These are phyloP conservation scores for Colletotrichum shisoi DNA, from an alignment of 2,329 filamentous ascomycete species.

Conservation along the genomic window DNA sequence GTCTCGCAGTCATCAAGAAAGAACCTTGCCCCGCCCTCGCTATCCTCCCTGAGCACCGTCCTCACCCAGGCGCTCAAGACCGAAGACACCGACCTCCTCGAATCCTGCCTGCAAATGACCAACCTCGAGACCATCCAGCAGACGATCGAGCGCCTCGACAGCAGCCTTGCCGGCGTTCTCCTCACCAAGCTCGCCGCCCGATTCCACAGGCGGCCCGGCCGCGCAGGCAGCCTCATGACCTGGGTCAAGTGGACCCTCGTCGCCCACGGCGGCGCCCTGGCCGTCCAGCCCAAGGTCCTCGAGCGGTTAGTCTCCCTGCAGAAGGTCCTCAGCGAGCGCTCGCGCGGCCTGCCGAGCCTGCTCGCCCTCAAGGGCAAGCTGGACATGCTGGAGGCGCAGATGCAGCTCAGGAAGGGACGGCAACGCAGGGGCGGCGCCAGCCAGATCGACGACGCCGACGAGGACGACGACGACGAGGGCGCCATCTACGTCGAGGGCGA, in stretches of 20 bases:
- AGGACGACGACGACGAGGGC: constrained; percentile 68
- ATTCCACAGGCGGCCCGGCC: constrained; percentile 84
- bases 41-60: constrained; percentile 88
- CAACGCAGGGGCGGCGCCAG: constrained; percentile 54
- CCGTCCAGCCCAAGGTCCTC: constrained; percentile 83
- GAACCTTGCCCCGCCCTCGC: constrained; percentile 68
- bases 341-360: constrained; percentile 80
- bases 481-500: constrained; percentile 90
- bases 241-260: constrained; percentile 98
- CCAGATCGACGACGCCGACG: constrained; percentile 59
- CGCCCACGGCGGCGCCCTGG: constrained; percentile 88
- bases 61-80: constrained; percentile 91
- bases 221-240: constrained; percentile 87
- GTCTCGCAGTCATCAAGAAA: constrained; percentile 56
- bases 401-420: constrained; percentile 78
- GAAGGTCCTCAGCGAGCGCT: constrained; percentile 85
- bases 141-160: constrained; percentile 91
- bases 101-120: constrained; percentile 85
- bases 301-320: constrained; percentile 80
- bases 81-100: constrained; percentile 87
- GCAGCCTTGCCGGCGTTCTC: constrained; percentile 78
- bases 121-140: constrained; percentile 80
- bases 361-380: constrained; percentile 92
- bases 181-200: constrained; percentile 86
- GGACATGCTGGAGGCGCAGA: constrained; percentile 90